phyloP scores from a whole-genome alignment of 257 asterid genomes.

The Solanum habrochaites region DNA sequence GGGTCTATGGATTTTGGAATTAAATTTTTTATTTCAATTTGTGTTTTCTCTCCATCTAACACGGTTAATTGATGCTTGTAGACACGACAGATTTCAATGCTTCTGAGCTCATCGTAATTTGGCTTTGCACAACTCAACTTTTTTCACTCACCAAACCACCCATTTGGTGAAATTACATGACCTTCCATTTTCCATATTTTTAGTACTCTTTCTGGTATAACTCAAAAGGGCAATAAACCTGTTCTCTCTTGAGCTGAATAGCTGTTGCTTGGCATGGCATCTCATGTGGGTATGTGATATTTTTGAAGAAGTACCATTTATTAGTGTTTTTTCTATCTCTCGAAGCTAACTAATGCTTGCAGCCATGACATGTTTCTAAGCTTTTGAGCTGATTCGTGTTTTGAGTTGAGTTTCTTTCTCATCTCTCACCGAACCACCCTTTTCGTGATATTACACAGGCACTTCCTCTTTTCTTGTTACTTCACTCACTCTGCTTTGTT shows the following conservation, averaged over 20 bases:
- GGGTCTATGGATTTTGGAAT: no score
- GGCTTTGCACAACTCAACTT: background rate
- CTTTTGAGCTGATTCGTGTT: background rate
- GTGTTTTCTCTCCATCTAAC: no score
- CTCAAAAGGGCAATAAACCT: background rate
- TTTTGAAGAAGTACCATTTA: background rate
- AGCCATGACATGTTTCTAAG: background rate
- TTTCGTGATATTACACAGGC: background rate
- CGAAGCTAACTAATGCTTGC: background rate
- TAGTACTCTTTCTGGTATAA: background rate
- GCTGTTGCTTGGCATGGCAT: background rate
- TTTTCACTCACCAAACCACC: background rate
- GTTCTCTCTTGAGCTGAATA: background rate
- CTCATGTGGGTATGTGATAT: background rate
- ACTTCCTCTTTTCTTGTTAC: background rate
- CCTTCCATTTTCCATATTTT: background rate
- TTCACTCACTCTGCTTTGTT: background rate
- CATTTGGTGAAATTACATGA: background rate
- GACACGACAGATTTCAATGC: no score
- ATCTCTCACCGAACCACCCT: background rate
- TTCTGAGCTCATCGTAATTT: background rate
- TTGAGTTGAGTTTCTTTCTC: no score
- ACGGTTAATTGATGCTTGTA: no score
- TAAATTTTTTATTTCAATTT: no score
- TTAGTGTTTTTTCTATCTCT: background rate